These are phyloP conservation scores for Aspergillus sp. DNA, from an alignment of 2,329 filamentous ascomycete genomes.

Conservation along the genomic window DNA sequence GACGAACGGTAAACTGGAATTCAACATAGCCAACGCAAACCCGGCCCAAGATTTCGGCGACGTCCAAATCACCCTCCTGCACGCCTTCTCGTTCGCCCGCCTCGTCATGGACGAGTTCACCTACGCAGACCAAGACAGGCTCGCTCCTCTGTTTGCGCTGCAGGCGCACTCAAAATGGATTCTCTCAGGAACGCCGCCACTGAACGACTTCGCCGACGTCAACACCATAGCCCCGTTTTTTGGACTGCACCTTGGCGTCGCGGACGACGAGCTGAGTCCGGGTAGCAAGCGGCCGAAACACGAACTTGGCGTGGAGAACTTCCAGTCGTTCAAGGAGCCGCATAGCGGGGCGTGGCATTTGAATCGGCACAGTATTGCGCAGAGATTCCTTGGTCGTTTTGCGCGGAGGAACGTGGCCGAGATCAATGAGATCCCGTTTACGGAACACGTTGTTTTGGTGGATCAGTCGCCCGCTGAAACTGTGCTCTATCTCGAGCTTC, in stretches of 20 bases:
- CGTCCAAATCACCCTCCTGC: constrained; percentile 37
- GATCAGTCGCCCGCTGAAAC: constrained; percentile 40
- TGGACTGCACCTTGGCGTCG: constrained; percentile 45
- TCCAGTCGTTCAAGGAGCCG: constrained; percentile 43
- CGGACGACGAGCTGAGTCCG: constrained; percentile 40
- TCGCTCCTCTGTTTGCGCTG: constrained; percentile 37
- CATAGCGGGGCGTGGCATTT: constrained; percentile 45
- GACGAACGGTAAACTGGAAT: constrained; percentile 13
- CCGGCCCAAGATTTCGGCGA: constrained; percentile 12
- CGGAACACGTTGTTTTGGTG: constrained; percentile 37
- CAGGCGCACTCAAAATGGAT: constrained; percentile 49
- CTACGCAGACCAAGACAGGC: constrained; percentile 40
- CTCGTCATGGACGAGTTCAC: constrained; percentile 58
- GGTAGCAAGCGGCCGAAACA: constrained; percentile 36
- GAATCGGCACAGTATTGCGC: constrained; percentile 43
- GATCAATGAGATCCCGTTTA: constrained; percentile 37
- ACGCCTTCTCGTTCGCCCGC: constrained; percentile 53
- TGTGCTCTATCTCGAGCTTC: constrained; percentile 47
- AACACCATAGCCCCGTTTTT: constrained; percentile 50
- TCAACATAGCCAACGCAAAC: constrained; percentile 11
- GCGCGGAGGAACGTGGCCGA: constrained; percentile 40
- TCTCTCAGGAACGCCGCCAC: constrained; percentile 53
- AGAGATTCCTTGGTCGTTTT: constrained; percentile 47
- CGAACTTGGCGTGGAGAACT: constrained; percentile 42
- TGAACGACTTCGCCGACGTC: constrained; percentile 50